phyloP scores from a whole-genome alignment of 106 monocot genomes.

The Amphibolis antarctica region DNA sequence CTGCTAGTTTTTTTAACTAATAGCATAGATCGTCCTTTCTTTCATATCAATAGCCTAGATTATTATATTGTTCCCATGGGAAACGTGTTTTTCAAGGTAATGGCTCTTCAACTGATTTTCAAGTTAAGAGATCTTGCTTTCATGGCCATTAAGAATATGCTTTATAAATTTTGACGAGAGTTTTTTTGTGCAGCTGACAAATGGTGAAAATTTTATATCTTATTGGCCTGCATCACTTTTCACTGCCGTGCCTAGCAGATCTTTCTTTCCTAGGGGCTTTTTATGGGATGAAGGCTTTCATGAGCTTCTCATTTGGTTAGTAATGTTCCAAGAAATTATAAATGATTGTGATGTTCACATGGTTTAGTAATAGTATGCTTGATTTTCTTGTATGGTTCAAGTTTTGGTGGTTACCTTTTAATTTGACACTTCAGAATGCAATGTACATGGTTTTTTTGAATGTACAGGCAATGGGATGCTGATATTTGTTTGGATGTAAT shows the following conservation, averaged over 20 bases:
- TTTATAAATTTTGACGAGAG: background rate
- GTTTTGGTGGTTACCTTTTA: background rate
- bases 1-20: no score
- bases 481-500: constrained; percentile 78
- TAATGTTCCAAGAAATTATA: constrained; percentile 1
- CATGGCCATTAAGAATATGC: no score
- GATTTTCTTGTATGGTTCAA: no score
- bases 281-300: constrained; percentile 99
- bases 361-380: no score
- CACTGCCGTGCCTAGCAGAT: constrained; percentile 89
- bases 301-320: constrained; percentile 84
- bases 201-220: constrained; percentile 53
- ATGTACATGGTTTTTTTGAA: background rate
- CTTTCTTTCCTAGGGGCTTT: constrained; percentile 95
- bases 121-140: no score
- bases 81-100: no score
- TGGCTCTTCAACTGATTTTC: no score
- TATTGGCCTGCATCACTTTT: constrained; percentile 95
- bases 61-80: no score
- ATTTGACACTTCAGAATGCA: background rate
- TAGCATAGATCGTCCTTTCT: no score
- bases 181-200: constrained; percentile 37
- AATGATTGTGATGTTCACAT: no score
- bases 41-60: no score
- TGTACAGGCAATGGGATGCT: constrained; percentile 73